These are phyloP conservation scores for Ramalina intermedia DNA, from an alignment of 495 filamentous ascomycete genomes.

Conservation along the genomic window DNA sequence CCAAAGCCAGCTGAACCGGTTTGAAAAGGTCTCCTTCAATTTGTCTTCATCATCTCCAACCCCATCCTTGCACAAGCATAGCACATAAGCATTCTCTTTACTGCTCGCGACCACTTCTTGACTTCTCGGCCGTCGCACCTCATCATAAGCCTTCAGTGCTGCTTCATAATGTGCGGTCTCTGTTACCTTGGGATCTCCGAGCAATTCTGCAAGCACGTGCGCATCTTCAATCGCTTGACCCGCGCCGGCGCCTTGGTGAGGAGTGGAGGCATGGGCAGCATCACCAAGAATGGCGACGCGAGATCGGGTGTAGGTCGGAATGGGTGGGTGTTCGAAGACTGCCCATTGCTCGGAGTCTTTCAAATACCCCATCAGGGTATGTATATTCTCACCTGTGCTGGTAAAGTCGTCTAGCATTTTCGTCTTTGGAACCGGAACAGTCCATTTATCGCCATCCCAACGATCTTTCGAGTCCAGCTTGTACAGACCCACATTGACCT, in stretches of 20 bases:
- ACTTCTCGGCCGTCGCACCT: conserved; percentile 37
- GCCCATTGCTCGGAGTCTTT: conserved; percentile 44
- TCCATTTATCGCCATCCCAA: conserved; percentile 42
- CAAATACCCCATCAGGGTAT: conserved; percentile 33
- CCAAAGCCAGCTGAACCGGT: conserved; percentile 38
- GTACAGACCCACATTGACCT: conserved; percentile 41
- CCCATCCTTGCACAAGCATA: conserved; percentile 28
- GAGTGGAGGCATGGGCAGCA: conserved; percentile 55
- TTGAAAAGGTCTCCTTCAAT: conserved; percentile 26
- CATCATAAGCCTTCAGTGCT: conserved; percentile 51
- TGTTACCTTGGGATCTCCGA: conserved; percentile 28
- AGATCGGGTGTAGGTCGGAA: conserved; percentile 38
- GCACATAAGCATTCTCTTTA: conserved; percentile 26
- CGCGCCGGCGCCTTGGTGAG: conserved; percentile 55
- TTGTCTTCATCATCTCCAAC: conserved; percentile 30
- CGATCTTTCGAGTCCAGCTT: conserved; percentile 27
- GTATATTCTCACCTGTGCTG: conserved; percentile 36
- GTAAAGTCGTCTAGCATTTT: conserved; percentile 41
- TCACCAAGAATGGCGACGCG: conserved; percentile 49
- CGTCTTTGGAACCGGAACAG: conserved; percentile 36
- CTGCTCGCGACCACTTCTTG: conserved; percentile 36
- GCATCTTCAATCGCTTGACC: conserved; percentile 59
- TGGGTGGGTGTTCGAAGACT: conserved; percentile 44
- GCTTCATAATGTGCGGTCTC: conserved; percentile 22
- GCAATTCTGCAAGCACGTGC: conserved; percentile 40